Evolutionary conservation across 257 asterid genomes (phyloP), one percentile per base, ranked within the genome.

Genomic region (Leonotis leonurus): DNA sequence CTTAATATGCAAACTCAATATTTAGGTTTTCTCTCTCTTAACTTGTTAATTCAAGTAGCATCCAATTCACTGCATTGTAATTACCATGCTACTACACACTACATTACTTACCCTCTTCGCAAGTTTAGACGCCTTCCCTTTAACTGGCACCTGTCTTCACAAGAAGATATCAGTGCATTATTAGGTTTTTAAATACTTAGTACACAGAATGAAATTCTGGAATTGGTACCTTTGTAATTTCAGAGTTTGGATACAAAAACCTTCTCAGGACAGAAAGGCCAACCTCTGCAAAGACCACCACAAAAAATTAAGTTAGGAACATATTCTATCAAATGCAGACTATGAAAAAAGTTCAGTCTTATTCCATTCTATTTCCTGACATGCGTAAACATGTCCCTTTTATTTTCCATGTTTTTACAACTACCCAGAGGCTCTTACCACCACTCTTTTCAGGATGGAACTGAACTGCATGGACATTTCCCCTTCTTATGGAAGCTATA

Each of bases 361-460:
- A 26, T 27, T 44, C 63, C 29, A 22, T 58, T 8, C 32, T 3
- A 25, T 35, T 22, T 26, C 45, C 26, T 20, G 4, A 50, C 36
- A 51, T 30, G 59, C 33, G 37, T 32, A 61, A 40, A 33, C 8
- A 20, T 46, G 8, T 30, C 44, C 30, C 56, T 44, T 49, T 33
- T 13, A 11, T 30, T 24, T 26, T 16, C 57, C 24, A 51, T 54
- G 35, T 29, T 51, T 41, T 62, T 35, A 36, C 4, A 68, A n/a
- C 39, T 41, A 16, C 41, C 12, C 26, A 41, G 51, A 50, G 60
- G 18, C 26, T 53, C 81, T 52, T 62, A 89, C 99, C 97, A 57
- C 97, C 99, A 80, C 97, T 92, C 83, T 89, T 92, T 79, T 92
- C 99, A 1, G 99, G 99, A 70, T 92, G 99, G 73, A 92, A 92